phyloP scores from a whole-genome alignment of 345 rosid species.

The Turritis glabra region DNA sequence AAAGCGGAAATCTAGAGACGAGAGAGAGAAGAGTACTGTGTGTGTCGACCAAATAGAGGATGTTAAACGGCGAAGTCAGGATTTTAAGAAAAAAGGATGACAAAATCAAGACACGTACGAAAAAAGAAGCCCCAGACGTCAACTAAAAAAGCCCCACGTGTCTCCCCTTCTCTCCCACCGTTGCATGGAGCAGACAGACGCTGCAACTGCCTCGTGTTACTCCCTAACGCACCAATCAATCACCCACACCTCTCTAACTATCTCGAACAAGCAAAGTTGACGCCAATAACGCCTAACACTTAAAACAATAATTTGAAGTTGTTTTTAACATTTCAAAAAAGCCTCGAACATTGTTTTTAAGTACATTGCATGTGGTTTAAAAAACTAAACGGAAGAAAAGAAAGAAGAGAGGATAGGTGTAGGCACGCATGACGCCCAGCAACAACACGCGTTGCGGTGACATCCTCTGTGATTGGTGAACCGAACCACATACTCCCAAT shows the following conservation, averaged over 20 bases:
- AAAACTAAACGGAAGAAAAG: neutral
- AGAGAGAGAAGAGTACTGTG: neutral
- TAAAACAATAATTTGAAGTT: neutral
- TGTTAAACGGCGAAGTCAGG: constrained; percentile 37
- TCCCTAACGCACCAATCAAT: constrained; percentile 16
- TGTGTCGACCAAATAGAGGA: constrained; percentile 31
- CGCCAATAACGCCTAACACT: constrained; percentile 27
- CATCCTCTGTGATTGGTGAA: constrained; percentile 44
- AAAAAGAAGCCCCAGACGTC: constrained; percentile 34
- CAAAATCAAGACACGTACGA: constrained; percentile 30
- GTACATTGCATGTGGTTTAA: constrained; percentile 32
- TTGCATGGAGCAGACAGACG: constrained; percentile 52
- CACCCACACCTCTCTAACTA: constrained; percentile 1
- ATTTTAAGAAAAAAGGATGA: neutral
- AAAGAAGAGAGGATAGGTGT: constrained; percentile 62
- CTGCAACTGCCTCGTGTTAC: constrained; percentile 43
- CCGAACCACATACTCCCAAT: constrained; percentile 33
- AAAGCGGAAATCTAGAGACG: neutral
- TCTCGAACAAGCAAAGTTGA: constrained; percentile 22
- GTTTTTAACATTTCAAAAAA: neutral
- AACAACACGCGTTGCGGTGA: constrained; percentile 61
- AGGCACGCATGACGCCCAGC: constrained; percentile 73
- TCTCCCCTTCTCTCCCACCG: constrained; percentile 31
- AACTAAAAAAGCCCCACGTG: constrained; percentile 32
- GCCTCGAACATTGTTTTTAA: neutral